Evolutionary conservation across 2,329 filamentous ascomycete genomes (phyloP), one percentile per base, ranked within the genome.

Genomic region (Allantophomopsis lycopodina): DNA sequence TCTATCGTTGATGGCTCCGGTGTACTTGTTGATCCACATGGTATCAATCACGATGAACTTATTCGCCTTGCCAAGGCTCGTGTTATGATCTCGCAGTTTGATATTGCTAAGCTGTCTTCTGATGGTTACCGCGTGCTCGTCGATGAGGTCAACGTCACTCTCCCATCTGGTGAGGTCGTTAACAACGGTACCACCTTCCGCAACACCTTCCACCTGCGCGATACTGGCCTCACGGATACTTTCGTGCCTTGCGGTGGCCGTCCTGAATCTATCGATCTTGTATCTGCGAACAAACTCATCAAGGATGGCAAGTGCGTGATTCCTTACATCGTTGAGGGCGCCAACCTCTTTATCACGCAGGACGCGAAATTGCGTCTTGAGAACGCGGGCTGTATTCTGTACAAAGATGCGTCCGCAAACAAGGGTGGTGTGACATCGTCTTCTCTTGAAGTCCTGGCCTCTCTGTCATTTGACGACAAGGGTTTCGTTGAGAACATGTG

Each of bases 381-480:
- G 65, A 81, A 86, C 51, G 88, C 89, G n/a, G 91, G 91, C 44
- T 93, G 86, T 56, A 77, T 96, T 52, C 64, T 98, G 32, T 95
- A 87, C 79, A 98, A 98, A 67, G 91, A 98, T 60, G 91, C 91
- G 5, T 94, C 86, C 31, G 88, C 89, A 41, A 98, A 98, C 74
- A 98, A 98, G 71, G 91, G 91, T 48, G 91, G 91, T 59, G 91
- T 98, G 35, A 98, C 91, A 1, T 95, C 87, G 1, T 96, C 91
- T 0, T 96, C 91, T 1, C 78, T 96, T 23, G 91, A 98, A 56
- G 91, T 98, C 5, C 75, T 98, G 17, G 91, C 91, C 7, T 91
- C 87, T 12, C 71, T 98, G 42, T 91, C 87, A 32, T 96, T 98
- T 56, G 85, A 98, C 53, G 91, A 98, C 49, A 67, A 76, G 42